Base-by-base conservation (phyloP, 2,329 filamentous ascomycete species). In the Pseudonectria buxi region DNA sequence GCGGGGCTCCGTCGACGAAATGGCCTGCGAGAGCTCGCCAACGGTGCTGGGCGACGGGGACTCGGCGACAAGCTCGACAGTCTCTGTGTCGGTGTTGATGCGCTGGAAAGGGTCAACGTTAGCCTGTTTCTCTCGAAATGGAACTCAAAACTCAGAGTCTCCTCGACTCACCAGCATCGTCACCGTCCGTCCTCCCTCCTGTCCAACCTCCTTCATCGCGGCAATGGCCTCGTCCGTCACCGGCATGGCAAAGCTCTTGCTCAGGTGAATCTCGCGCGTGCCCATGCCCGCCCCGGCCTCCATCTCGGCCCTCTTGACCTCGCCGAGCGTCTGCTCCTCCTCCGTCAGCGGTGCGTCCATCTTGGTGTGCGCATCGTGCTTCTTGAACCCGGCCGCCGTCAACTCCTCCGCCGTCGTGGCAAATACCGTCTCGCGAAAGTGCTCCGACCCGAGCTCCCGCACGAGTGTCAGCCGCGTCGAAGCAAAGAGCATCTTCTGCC, bases 401-500 rank as follows among this genome's bases (percentile, higher is more conserved):
- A 92, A 64, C 63, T 92, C 86, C 14, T 77, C 73, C 15, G 78
- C 65, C 27, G 71, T 75, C 1, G 83, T 90, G 10, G 74, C 76
- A 55, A 89, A 87, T 28, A 90, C 69, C 15, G 76, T 83, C 57
- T 89, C 83, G 33, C 81, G 68, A 62, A 92, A 90, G 51, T 86
- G 73, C 58, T 92, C 85, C 35, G 78, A 75, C 30, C 86, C 86
- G 9, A 92, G 69, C 62, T 90, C 84, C 28, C 85, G 75, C 32
- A 82, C 74, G 2, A 92, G 71, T 1, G 84, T 85, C 49, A 89
- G 68, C 9, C 84, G 75, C 18, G 86, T 89, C 15, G 79, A 76
- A 6, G 86, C 85, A 58, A 90, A 89, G 14, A 92, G 74, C 81
- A 86, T 92, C 70, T 92, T 92, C 58, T 87, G 82, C 26, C 86